A percentile compares a stretch with the other conserved stretches of the same genome.
phyloP scores from a whole-genome alignment of 176 grass and related monocot species.

The Thinopyrum elongatum region DNA sequence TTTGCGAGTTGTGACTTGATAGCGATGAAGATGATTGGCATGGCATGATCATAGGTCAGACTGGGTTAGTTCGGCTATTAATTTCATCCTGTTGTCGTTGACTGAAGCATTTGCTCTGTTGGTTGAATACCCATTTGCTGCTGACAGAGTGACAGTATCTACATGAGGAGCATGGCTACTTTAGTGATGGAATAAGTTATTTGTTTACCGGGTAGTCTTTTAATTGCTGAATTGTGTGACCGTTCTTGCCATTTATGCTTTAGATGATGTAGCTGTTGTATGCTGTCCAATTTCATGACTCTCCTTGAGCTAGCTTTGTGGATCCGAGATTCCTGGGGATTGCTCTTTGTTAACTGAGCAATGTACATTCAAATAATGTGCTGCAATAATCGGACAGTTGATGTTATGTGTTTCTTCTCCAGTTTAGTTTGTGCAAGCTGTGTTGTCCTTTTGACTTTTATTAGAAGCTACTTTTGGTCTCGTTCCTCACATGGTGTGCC shows the following conservation, averaged over 20 bases:
- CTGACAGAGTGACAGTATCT: background rate
- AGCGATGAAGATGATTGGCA: background rate
- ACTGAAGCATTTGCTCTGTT: constrained; percentile 3
- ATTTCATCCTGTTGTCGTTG: background rate
- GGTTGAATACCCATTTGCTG: constrained; percentile 8
- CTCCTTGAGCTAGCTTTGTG: constrained; percentile 1
- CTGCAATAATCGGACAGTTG: background rate
- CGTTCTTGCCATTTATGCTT: constrained; percentile 21
- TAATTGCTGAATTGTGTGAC: background rate
- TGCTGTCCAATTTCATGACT: constrained; percentile 21
- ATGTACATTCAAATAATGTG: constrained; percentile 20
- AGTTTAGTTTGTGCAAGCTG: background rate
- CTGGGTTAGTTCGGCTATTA: background rate
- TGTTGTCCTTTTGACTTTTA: background rate
- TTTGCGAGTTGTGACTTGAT: constrained; percentile 15
- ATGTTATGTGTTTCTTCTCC: background rate
- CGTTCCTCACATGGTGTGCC: background rate
- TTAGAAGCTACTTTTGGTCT: background rate
- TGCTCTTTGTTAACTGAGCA: background rate
- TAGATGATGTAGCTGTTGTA: constrained; percentile 35
- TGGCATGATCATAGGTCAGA: constrained; percentile 9
- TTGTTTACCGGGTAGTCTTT: constrained; percentile 20
- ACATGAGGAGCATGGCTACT: constrained; percentile 2
- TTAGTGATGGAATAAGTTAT: background rate
- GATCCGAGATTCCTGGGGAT: background rate